Conservation (phyloP, 2,329 filamentous ascomycete genomes). For the Botrytis elliptica region DNA sequence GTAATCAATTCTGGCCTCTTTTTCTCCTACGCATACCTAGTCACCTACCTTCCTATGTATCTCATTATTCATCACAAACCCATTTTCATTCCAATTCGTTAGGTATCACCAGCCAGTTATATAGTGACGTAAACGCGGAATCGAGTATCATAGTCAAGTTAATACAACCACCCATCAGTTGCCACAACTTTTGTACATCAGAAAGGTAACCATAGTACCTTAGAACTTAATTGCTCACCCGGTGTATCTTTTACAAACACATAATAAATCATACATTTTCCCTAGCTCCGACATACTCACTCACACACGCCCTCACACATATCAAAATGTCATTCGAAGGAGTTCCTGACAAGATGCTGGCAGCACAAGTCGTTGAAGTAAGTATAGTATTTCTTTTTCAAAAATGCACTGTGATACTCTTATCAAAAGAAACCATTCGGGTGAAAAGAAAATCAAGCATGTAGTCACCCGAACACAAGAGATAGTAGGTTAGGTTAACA, state of each 20-base stretch:
- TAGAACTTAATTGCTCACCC: background rate
- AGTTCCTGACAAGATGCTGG: slow-evolving; percentile 48
- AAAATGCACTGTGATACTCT: background rate
- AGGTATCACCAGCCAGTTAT: no score
- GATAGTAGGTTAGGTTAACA: background rate
- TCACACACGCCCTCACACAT: background rate
- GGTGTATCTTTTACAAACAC: background rate
- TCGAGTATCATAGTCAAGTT: background rate
- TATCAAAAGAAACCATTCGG: background rate
- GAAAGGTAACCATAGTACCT: background rate
- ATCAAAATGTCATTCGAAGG: slow-evolving; percentile 24
- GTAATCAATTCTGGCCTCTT: no score
- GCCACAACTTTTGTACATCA: background rate
- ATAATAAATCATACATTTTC: background rate
- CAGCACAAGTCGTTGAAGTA: slow-evolving; percentile 49
- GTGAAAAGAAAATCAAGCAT: background rate
- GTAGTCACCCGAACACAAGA: background rate
- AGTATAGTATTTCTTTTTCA: slow-evolving; percentile 3
- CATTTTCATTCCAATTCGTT: no score
- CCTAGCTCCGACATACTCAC: background rate
- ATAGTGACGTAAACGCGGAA: background rate
- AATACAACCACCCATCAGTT: background rate
- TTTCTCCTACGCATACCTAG: no score
- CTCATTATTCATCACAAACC: no score
- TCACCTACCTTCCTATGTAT: no score